Evolutionary conservation across 305 asterid species (phyloP).

Genomic region (Fraxinus floribunda): DNA sequence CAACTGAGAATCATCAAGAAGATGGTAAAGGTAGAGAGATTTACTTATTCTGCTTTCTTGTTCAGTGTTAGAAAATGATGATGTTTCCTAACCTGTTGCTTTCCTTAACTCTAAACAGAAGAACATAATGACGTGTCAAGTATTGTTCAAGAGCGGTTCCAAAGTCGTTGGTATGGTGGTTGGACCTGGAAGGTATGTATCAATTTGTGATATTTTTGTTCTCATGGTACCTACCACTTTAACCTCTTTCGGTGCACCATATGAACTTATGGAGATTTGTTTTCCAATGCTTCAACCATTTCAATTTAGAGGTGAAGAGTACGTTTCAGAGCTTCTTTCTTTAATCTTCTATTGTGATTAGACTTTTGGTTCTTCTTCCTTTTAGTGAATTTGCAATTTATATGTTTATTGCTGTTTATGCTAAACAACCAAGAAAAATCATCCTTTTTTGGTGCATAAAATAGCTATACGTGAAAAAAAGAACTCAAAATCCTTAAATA

Average conservation of each 20-base stretch:
- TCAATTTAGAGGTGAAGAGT: conserved; percentile 6
- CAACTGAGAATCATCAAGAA: conserved; percentile 31
- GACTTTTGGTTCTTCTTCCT: background rate
- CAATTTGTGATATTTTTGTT: conserved; percentile 14
- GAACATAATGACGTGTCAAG: conserved; percentile 23
- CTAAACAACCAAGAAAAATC: background rate
- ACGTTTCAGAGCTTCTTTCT: background rate
- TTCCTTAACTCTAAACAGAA: conserved; percentile 39
- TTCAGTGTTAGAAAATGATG: conserved; percentile 15
- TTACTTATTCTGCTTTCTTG: conserved; percentile 20
- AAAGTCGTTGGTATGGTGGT: conserved; percentile 85
- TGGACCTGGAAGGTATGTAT: conserved; percentile 51
- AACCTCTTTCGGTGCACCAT: conserved; percentile 18
- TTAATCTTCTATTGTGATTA: background rate
- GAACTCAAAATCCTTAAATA: conserved; percentile 1
- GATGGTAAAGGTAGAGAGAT: conserved; percentile 37
- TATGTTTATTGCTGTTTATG: background rate
- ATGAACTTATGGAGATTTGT: conserved; percentile 13
- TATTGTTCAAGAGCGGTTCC: conserved; percentile 41
- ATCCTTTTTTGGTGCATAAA: conserved; percentile 5
- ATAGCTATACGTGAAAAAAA: background rate
- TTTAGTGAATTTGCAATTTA: background rate
- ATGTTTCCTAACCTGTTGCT: conserved; percentile 8
- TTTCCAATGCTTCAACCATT: background rate
- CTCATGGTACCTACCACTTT: background rate